A percentile compares a stretch with the other conserved stretches of the same genome.
Conservation (phyloP, 2,329 filamentous ascomycete species). For the Hymenoscyphus fraxineus region DNA sequence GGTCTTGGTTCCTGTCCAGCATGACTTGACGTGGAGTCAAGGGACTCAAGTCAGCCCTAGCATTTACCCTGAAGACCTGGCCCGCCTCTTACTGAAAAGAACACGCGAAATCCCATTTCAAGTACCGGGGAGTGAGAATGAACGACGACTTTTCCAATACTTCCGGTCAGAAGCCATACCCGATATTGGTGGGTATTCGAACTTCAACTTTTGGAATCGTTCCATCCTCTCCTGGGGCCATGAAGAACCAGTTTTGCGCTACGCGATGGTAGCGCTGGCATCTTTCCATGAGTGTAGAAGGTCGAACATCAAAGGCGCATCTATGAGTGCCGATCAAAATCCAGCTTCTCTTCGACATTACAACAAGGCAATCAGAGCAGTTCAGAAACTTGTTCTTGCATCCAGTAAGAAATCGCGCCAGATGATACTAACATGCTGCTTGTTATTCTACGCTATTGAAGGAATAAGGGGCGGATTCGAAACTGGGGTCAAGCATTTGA, state of each 20-base stretch:
- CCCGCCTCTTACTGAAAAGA: neutral
- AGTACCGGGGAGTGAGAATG: neutral
- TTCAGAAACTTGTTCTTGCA: neutral
- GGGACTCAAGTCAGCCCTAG: neutral
- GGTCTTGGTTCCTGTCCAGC: too few relatives aligned
- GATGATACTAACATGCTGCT: neutral
- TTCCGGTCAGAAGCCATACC: neutral
- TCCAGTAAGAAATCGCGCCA: neutral
- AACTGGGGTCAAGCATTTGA: neutral
- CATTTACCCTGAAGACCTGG: neutral
- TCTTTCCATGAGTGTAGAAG: neutral
- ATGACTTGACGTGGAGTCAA: neutral
- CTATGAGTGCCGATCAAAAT: neutral
- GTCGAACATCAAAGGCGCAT: neutral
- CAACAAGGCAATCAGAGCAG: neutral
- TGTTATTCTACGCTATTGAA: neutral
- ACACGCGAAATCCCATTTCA: neutral
- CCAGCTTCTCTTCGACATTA: neutral
- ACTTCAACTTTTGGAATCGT: neutral
- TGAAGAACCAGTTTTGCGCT: neutral
- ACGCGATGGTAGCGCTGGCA: neutral
- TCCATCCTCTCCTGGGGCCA: neutral
- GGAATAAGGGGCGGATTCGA: neutral
- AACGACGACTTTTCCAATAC: neutral
- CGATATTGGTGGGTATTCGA: neutral